Evolutionary conservation across 169 alveolate genomes (phyloP), one percentile per base, ranked within the genome.

Genomic region (Plasmodium inui): DNA sequence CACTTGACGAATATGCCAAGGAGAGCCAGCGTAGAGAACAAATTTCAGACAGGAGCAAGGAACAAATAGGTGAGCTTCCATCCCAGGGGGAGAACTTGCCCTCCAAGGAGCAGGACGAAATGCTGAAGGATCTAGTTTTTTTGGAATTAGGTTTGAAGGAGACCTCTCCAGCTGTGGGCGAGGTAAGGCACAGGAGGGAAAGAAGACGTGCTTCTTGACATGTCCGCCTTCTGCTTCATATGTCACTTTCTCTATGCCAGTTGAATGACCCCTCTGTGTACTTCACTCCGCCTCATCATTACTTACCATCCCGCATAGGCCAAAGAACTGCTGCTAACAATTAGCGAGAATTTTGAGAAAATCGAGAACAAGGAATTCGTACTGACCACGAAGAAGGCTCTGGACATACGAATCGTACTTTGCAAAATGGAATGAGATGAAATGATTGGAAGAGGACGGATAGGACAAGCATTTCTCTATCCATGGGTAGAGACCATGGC

Each of bases 321-420:
- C 12, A 74, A 85, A 73, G 46, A 88, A 34, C 7, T 88, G 28
- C 50, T 88, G 50, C 28, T 88, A 55, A 22, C 57, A 41, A 88
- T 88, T 26, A 71, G 76, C 50, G 94, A 88, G 53, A 76, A 78
- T 61, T 79, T 88, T 26, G 70, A 28, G 4, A 78, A 78, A 76
- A 88, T 88, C 28, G 34, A 79, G 28, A 79, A 39, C 61, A 88
- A 88, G 46, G 94, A 88, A 34, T 88, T 88, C 81, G 19, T 88
- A 34, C 57, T 88, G 30, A 80, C 94, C 44, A 67, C 82, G 10
- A 70, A 88, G 50, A 88, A 57, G 71, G 61, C 94, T 10, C 50
- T 88, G 72, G 94, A 88, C 55, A 88, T 88, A 78, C 80, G 94
- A 78, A 79, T 88, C 19, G 93, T 85, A 85, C 28, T 37, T 2